phyloP scores from a whole-genome alignment of 495 filamentous ascomycete genomes.

The Neurospora tetraspora region DNA sequence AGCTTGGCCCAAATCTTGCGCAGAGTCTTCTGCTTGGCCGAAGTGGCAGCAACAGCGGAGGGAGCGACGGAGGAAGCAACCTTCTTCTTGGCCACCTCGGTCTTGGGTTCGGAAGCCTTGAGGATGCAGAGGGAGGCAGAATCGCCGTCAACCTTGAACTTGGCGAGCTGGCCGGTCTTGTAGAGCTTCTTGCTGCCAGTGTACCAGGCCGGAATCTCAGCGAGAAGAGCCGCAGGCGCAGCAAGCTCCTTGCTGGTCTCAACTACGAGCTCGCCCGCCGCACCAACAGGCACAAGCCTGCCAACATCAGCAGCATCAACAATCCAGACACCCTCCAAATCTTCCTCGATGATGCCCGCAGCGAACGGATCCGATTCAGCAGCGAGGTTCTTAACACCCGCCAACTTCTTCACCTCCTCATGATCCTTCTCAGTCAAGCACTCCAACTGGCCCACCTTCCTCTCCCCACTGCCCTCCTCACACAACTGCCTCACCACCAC shows the following conservation, averaged over 20 bases:
- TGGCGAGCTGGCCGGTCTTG: slow-evolving; percentile 23
- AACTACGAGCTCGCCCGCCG: slow-evolving; percentile 36
- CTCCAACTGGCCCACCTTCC: slow-evolving; percentile 18
- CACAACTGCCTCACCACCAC: slow-evolving; percentile 22
- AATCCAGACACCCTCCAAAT: slow-evolving; percentile 23
- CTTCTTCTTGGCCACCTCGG: slow-evolving; percentile 6
- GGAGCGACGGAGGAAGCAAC: background rate
- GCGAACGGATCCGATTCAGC: slow-evolving; percentile 2
- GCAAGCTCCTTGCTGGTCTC: slow-evolving; percentile 3
- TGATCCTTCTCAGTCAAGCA: slow-evolving; percentile 14
- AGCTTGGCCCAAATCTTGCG: slow-evolving; percentile 26
- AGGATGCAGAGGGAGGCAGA: slow-evolving; percentile 3
- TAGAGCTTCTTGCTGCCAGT: slow-evolving; percentile 12
- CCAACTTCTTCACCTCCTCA: slow-evolving; percentile 8
- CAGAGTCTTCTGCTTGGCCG: slow-evolving; percentile 28
- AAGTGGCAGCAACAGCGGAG: slow-evolving; percentile 12
- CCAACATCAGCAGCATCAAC: slow-evolving; percentile 28
- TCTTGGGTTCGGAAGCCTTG: slow-evolving; percentile 2
- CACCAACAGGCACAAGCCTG: slow-evolving; percentile 30
- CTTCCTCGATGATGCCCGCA: slow-evolving; percentile 3
- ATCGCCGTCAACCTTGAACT: slow-evolving; percentile 10
- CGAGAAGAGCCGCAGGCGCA: slow-evolving; percentile 2
- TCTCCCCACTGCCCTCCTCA: slow-evolving; percentile 11
- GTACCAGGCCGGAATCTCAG: background rate
- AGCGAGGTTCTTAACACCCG: background rate